Base-by-base conservation (phyloP, 75 land plant species). In the Selaginella moellendorffii region DNA sequence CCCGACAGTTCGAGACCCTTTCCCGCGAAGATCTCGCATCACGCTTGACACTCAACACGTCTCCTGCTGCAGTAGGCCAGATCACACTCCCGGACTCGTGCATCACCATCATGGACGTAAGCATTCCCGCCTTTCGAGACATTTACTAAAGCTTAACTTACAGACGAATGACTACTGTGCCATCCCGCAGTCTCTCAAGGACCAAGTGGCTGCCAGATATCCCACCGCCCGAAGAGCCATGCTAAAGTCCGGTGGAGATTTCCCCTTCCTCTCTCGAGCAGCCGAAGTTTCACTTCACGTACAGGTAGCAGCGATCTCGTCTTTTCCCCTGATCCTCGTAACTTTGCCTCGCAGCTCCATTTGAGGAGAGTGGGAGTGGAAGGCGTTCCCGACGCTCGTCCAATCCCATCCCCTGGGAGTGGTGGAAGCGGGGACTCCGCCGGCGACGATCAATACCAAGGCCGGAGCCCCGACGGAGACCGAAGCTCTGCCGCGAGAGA, bases 81-180 rank as follows among this genome's bases (percentile, higher is more conserved):
- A 70, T 92, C 52, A 30, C 72, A 28, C 79, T 92, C 26, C 71
- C 89, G 52, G 97, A 92, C 67, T 71, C 93, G 21, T 72, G 63
- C n/a, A 83, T 92, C 31, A 87, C 97, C 18, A 81, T 92, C 54
- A 92, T 92, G 97, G 97, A 92, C 83, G 93, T 91, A 81, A 21
- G 97, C 72, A 29, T 29, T 30, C 24, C n/a, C 5, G 20, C 26
- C 10, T 60, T 54, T 42, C 25, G 68, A 54, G 31, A 28, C 69
- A 0, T n/a, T 31, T 54, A 52, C 5, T 36, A 36, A 36, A 5
- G 46, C 14, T 5, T 14, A 5, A 14, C 21, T 1, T 28, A 60
- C 73, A 90, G 91, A 90, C 97, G 61, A 90, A 90, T 69, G 97
- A 90, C 62, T 90, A 84, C 36, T 86, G 82, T 68, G 85, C 97